These are phyloP conservation scores for Cystobasidium tubakii DNA, from an alignment of 768 basidiomycete genomes.

Conservation along the genomic window DNA sequence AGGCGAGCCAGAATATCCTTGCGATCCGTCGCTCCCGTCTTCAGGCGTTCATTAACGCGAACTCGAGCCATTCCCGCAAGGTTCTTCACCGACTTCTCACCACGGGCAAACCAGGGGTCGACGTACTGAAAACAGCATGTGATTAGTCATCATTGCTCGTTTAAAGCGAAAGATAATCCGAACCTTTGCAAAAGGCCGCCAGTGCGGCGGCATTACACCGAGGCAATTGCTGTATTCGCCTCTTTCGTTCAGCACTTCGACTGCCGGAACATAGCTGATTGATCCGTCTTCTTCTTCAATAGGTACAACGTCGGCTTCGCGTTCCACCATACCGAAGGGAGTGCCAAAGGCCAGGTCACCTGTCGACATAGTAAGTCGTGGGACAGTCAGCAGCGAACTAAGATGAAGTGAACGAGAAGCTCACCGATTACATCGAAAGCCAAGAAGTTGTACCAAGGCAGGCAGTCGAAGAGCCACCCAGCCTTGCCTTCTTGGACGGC, in stretches of 20 bases:
- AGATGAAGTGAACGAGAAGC: conserved; percentile 22
- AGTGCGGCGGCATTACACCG: conserved; percentile 67
- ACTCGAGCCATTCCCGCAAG: conserved; percentile 59
- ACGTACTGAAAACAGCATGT: no score
- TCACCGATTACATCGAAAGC: conserved; percentile 58
- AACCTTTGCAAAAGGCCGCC: conserved; percentile 53
- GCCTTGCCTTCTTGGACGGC: conserved; percentile 44
- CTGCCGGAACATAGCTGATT: conserved; percentile 64
- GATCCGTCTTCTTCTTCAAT: conserved; percentile 44
- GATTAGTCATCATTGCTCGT: no score
- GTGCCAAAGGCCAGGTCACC: conserved; percentile 73
- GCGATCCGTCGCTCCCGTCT: conserved; percentile 58
- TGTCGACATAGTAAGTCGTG: neutral
- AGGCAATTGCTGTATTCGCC: conserved; percentile 80
- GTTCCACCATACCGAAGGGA: conserved; percentile 79
- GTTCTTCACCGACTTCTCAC: conserved; percentile 52
- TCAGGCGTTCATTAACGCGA: conserved; percentile 65
- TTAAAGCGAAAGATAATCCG: no score
- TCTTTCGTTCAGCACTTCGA: conserved; percentile 69
- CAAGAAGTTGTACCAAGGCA: conserved; percentile 58
- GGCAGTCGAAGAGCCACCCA: conserved; percentile 41
- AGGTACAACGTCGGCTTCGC: conserved; percentile 57
- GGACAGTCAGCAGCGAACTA: no score
- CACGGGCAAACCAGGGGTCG: conserved; percentile 66
- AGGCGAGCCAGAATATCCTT: conserved; percentile 76